These are phyloP conservation scores for Stellera chamaejasme DNA, from an alignment of 345 rosid genomes.

Conservation along the genomic window DNA sequence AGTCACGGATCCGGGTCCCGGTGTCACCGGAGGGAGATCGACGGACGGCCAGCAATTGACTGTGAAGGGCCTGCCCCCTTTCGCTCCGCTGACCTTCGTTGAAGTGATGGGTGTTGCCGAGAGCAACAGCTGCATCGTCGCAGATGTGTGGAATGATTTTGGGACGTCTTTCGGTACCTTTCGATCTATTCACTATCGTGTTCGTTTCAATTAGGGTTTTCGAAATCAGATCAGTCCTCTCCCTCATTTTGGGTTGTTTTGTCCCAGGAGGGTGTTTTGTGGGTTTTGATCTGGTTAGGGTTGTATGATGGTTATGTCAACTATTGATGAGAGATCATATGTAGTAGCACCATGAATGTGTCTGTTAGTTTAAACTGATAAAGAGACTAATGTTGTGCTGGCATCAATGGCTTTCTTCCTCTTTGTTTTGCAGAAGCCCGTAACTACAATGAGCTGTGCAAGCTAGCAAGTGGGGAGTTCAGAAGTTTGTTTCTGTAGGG, in stretches of 20 bases:
- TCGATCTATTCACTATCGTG: neutral
- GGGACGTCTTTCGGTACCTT: constrained; percentile 64
- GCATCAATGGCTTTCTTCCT: neutral
- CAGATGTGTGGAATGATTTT: constrained; percentile 71
- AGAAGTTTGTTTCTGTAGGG: constrained; percentile 56
- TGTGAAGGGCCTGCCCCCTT: no score
- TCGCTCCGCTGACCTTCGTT: neutral
- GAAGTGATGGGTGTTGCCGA: no score
- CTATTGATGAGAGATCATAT: no score
- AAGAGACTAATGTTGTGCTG: neutral
- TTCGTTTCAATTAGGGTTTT: neutral
- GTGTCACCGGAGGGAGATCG: no score
- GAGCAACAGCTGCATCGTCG: constrained; percentile 27
- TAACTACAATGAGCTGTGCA: constrained; percentile 71
- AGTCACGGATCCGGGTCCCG: no score
- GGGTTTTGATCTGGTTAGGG: neutral
- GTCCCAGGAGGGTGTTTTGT: neutral
- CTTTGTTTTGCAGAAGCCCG: constrained; percentile 36
- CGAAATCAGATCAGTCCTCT: neutral
- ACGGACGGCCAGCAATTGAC: no score
- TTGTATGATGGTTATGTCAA: neutral
- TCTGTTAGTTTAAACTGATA: neutral
- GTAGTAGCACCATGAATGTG: neutral
- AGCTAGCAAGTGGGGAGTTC: constrained; percentile 78
- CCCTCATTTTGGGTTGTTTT: neutral